Percentiles rank a stretch among this genome's conserved stretches.
Evolutionary conservation across 2,329 filamentous ascomycete species (phyloP).

Genomic region (Geosmithia putterillii): DNA sequence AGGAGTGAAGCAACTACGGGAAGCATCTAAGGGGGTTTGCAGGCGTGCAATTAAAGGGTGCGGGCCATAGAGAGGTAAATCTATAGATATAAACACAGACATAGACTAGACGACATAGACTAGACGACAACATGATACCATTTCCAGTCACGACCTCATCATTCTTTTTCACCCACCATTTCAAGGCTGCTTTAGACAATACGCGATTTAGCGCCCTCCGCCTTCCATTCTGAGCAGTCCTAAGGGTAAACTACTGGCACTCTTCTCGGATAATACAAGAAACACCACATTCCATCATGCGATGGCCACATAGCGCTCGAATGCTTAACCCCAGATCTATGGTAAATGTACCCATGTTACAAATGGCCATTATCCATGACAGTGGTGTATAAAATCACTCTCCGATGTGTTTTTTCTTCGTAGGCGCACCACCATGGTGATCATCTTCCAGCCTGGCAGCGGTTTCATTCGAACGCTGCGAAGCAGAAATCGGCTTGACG

Average conservation of each 20-base stretch:
- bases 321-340: too few relatives aligned
- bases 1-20: constrained; percentile 5
- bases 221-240: too few relatives aligned
- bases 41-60: neutral
- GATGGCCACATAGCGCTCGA: too few relatives aligned
- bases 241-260: too few relatives aligned
- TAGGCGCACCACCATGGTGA: neutral
- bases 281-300: too few relatives aligned
- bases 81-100: neutral
- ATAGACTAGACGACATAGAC: neutral
- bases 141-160: too few relatives aligned
- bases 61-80: neutral
- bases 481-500: constrained; percentile 10
- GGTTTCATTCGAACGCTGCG: constrained; percentile 14
- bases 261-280: too few relatives aligned
- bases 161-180: too few relatives aligned
- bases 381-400: neutral
- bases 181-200: too few relatives aligned
- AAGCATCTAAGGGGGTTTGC: neutral
- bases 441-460: constrained; percentile 13
- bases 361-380: neutral
- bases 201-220: too few relatives aligned
- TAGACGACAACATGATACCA: too few relatives aligned
- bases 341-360: too few relatives aligned
- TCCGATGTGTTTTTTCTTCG: neutral